Percentiles rank a stretch among this genome's conserved stretches.
Evolutionary conservation across 306 rosid species (phyloP).

Genomic region (Quercus robur): DNA sequence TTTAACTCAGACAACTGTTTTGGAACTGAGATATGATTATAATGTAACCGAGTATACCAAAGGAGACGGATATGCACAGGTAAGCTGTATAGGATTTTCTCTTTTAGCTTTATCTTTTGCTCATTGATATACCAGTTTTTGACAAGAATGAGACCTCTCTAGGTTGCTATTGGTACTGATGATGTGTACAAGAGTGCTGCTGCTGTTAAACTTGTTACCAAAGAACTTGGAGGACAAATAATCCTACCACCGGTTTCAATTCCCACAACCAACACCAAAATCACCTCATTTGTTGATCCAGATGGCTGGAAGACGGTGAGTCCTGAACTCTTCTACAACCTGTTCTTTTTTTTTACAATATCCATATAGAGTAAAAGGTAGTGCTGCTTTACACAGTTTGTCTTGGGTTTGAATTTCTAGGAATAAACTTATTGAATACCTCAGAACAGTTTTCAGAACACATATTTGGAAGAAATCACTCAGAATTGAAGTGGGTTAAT

Average conservation of each 20-base stretch:
- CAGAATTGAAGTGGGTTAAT: neutral
- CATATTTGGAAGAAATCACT: neutral
- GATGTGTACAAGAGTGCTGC: conserved; percentile 94
- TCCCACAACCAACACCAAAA: conserved; percentile 78
- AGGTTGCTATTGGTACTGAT: conserved; percentile 91
- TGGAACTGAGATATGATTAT: conserved; percentile 92
- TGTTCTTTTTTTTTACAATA: neutral
- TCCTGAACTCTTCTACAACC: neutral
- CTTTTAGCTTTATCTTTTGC: neutral
- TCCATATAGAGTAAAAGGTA: neutral
- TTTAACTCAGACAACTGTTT: conserved; percentile 57
- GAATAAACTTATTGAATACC: neutral
- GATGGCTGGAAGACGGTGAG: conserved; percentile 98
- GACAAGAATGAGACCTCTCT: neutral
- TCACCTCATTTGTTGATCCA: conserved; percentile 78
- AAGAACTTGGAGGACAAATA: conserved; percentile 94
- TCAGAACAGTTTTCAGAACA: neutral
- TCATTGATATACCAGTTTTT: neutral
- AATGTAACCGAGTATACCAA: conserved; percentile 82
- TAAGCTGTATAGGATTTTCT: neutral
- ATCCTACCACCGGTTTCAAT: conserved; percentile 77
- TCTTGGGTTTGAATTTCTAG: neutral
- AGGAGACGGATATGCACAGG: conserved; percentile 95
- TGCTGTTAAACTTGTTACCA: conserved; percentile 57
- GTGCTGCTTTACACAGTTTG: neutral